A percentile compares a stretch with the other conserved stretches of the same genome.
These are phyloP conservation scores for Primulina huaijiensis DNA, from an alignment of 257 asterid genomes.

Conservation along the genomic window DNA sequence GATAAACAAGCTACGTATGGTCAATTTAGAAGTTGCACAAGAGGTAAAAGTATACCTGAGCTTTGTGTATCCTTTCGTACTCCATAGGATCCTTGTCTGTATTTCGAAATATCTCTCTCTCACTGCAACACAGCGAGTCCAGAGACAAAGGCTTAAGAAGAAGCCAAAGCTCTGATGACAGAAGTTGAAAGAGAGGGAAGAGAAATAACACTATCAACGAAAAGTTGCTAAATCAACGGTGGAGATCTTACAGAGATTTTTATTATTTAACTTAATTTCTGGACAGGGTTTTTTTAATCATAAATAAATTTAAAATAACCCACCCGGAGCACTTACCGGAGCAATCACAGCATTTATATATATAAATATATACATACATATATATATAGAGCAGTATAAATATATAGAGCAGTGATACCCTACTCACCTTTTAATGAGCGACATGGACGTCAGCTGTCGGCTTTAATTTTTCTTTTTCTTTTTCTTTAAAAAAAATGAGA, in stretches of 20 bases:
- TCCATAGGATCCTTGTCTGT: constrained; percentile 65
- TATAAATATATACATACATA: too few relatives aligned
- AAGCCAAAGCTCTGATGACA: neutral
- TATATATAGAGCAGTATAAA: too few relatives aligned
- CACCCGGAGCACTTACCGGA: too few relatives aligned
- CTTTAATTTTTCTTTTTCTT: too few relatives aligned
- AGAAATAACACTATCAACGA: neutral
- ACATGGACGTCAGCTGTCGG: too few relatives aligned
- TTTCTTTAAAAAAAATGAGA: too few relatives aligned
- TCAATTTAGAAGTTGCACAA: constrained; percentile 2
- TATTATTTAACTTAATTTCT: too few relatives aligned
- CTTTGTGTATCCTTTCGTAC: constrained; percentile 95
- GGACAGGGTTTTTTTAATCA: too few relatives aligned
- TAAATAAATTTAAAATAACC: too few relatives aligned
- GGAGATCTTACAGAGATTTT: neutral
- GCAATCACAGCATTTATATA: too few relatives aligned
- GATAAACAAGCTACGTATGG: constrained; percentile 16
- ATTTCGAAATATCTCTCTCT: neutral
- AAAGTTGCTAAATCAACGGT: neutral
- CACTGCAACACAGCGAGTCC: neutral
- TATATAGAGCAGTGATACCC: too few relatives aligned
- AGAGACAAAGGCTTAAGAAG: neutral
- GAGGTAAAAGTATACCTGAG: constrained; percentile 50
- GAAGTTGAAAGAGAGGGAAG: neutral
- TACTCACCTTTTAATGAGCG: too few relatives aligned